A percentile compares a stretch with the other conserved stretches of the same genome.
Evolutionary conservation across 441 rosid species (phyloP).

Genomic region (Aleurites moluccanus): DNA sequence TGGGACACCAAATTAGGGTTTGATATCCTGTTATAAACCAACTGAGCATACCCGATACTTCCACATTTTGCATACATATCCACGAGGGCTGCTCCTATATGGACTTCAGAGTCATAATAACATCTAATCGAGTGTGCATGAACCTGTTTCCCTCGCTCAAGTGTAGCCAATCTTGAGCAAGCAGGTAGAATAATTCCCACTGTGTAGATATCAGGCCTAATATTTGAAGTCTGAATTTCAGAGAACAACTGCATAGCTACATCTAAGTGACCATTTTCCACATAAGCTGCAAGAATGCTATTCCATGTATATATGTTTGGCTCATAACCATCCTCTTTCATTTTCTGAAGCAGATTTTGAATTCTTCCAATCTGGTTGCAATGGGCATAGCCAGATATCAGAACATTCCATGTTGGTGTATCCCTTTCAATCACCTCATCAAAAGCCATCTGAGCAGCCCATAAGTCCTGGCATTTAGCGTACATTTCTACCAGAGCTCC

Average conservation of each 20-base stretch:
- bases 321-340: constrained; percentile 53
- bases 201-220: constrained; percentile 30
- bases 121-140: constrained; percentile 28
- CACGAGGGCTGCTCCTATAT: constrained; percentile 39
- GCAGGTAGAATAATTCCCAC: constrained; percentile 29
- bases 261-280: constrained; percentile 48
- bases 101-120: constrained; percentile 21
- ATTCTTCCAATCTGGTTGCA: constrained; percentile 35
- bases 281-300: constrained; percentile 54
- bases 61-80: constrained; percentile 95
- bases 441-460: constrained; percentile 51
- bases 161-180: constrained; percentile 30
- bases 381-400: constrained; percentile 55
- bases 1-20: constrained; percentile 50
- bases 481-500: constrained; percentile 68
- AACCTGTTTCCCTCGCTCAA: constrained; percentile 31
- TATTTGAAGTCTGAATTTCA: constrained; percentile 22
- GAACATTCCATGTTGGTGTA: constrained; percentile 56
- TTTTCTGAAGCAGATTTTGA: constrained; percentile 35
- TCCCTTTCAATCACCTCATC: constrained; percentile 47
- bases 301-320: constrained; percentile 65
- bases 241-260: constrained; percentile 32
- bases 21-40: constrained; percentile 30
- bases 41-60: constrained; percentile 52
- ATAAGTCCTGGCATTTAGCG: constrained; percentile 42